Conservation (phyloP, 2,329 filamentous ascomycete species). For the Zymoseptoria brevis region DNA sequence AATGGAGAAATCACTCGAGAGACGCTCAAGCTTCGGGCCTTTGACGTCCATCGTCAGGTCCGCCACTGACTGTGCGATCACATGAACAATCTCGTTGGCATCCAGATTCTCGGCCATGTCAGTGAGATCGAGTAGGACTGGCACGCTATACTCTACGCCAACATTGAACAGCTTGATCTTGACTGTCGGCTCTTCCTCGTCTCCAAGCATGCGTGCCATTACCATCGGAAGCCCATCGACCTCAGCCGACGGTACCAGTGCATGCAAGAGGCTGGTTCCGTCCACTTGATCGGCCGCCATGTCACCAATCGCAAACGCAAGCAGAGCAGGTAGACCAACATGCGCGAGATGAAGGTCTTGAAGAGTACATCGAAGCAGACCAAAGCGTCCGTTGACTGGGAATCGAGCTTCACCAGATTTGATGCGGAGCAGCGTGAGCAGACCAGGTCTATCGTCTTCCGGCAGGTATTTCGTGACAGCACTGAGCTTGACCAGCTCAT, state of each 20-base stretch:
- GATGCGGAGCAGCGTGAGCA: constrained; percentile 66
- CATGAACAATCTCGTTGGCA: constrained; percentile 57
- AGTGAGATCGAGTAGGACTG: constrained; percentile 71
- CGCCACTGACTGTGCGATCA: constrained; percentile 68
- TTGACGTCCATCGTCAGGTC: constrained; percentile 49
- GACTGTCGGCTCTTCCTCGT: constrained; percentile 86
- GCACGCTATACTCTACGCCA: constrained; percentile 80
- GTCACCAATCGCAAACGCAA: constrained; percentile 65
- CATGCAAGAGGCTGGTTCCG: constrained; percentile 63
- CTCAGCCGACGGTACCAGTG: constrained; percentile 39
- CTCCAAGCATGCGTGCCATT: constrained; percentile 83
- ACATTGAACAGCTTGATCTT: constrained; percentile 82
- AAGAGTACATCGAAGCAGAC: constrained; percentile 50
- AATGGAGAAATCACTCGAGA: constrained; percentile 18
- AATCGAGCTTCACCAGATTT: constrained; percentile 54
- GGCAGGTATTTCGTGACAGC: constrained; percentile 90
- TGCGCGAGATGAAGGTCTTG: constrained; percentile 65
- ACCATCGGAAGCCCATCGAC: constrained; percentile 54
- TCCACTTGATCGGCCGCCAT: constrained; percentile 51
- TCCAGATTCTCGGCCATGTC: constrained; percentile 44
- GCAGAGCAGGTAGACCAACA: constrained; percentile 73
- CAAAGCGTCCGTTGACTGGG: constrained; percentile 61
- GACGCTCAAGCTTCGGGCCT: constrained; percentile 35
- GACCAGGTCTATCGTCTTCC: constrained; percentile 85
- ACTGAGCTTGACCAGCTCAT: constrained; percentile 70